Evolutionary conservation across 2,329 filamentous ascomycete species (phyloP).

Genomic region (Alternaria ventricosa): DNA sequence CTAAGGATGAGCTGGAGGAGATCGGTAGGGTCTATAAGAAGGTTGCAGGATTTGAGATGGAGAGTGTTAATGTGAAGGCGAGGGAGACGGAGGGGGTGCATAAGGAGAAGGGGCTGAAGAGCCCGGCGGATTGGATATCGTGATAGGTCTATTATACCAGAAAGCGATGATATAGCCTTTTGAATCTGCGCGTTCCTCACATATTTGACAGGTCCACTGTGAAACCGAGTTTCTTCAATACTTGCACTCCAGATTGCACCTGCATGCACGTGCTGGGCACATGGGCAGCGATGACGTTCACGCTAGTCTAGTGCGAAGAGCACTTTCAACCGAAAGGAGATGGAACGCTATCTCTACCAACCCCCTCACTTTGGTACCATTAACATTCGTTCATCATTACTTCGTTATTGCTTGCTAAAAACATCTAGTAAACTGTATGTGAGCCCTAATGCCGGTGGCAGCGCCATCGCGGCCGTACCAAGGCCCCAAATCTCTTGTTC

Average conservation of each 20-base stretch:
- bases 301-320: background rate
- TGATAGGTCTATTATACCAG: background rate
- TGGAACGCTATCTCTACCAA: background rate
- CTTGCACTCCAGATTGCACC: background rate
- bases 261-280: too few relatives aligned
- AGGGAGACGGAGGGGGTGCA: slow-evolving; percentile 41
- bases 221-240: background rate
- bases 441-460: background rate
- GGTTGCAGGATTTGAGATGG: slow-evolving; percentile 56
- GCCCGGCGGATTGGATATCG: slow-evolving; percentile 32
- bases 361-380: background rate
- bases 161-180: background rate
- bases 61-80: slow-evolving; percentile 52
- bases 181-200: background rate
- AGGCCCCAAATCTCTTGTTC: slow-evolving; percentile 5
- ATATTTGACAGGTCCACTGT: background rate
- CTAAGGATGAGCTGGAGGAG: slow-evolving; percentile 50
- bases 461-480: slow-evolving; percentile 4
- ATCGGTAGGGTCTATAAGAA: slow-evolving; percentile 49
- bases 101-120: slow-evolving; percentile 21
- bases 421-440: background rate
- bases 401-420: background rate
- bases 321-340: background rate
- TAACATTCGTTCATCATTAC: background rate
- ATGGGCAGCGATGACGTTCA: background rate